These are phyloP conservation scores for Fabrea salina DNA, from an alignment of 169 alveolate genomes.

Conservation along the genomic window DNA sequence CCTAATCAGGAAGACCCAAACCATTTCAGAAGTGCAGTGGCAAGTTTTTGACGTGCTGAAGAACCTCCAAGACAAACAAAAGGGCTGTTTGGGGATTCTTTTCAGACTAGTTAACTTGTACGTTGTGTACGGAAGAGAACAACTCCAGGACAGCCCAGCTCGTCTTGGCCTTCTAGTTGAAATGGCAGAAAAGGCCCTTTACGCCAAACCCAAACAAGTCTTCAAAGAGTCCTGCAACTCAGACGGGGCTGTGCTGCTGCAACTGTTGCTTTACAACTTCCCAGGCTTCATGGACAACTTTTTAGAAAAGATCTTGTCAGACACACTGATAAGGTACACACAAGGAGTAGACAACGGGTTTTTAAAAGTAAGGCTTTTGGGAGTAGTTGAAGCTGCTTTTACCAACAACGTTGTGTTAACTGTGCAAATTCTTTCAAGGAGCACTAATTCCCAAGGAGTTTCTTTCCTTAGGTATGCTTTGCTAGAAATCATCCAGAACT, in stretches of 20 bases:
- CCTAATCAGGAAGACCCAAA: not conserved
- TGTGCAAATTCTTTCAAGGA: not conserved
- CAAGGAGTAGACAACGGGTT: not conserved
- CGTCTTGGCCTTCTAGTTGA: not conserved
- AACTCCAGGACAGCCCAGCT: not conserved
- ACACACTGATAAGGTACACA: not conserved
- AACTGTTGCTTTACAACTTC: not conserved
- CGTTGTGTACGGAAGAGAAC: not conserved
- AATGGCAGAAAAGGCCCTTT: not conserved
- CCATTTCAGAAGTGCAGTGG: constrained; percentile 13
- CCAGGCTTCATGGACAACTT: not conserved
- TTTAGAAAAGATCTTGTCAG: not conserved
- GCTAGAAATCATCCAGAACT: not conserved
- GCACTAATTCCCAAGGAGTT: not conserved
- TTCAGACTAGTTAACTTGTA: not conserved
- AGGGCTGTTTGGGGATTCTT: not conserved
- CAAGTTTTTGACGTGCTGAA: not conserved
- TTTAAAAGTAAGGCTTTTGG: not conserved
- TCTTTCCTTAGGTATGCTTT: not conserved
- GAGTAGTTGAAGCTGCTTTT: not conserved
- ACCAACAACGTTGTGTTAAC: not conserved
- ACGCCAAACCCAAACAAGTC: not conserved
- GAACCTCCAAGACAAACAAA: not conserved
- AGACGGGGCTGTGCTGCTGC: constrained; percentile 2
- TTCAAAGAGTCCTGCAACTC: not conserved